Conservation (phyloP, 495 filamentous ascomycete genomes). For the Penicillium cosmopolitanum region DNA sequence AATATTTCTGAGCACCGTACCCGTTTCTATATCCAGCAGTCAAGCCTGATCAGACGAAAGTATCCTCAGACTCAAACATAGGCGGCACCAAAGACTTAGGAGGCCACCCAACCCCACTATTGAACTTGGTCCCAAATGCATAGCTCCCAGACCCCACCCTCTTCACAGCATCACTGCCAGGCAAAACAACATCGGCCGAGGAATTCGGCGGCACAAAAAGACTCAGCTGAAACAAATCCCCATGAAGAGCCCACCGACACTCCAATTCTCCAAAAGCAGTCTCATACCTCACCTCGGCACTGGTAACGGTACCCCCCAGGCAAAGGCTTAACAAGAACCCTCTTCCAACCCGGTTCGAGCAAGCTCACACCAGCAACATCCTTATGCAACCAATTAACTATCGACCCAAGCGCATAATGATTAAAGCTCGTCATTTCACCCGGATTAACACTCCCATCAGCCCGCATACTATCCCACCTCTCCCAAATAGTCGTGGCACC, state of each 20-base stretch:
- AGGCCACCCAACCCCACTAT: slow-evolving; percentile 22
- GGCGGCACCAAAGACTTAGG: slow-evolving; percentile 23
- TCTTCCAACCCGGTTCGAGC: slow-evolving; percentile 32
- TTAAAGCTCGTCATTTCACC: slow-evolving; percentile 61
- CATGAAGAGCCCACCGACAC: slow-evolving; percentile 26
- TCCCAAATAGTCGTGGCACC: slow-evolving; percentile 60
- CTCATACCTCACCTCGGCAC: slow-evolving; percentile 30
- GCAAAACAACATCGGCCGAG: slow-evolving; percentile 26
- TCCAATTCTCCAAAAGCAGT: slow-evolving; percentile 32
- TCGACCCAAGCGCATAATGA: slow-evolving; percentile 52
- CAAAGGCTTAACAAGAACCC: slow-evolving; percentile 27
- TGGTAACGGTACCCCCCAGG: slow-evolving; percentile 30
- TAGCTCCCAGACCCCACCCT: slow-evolving; percentile 30
- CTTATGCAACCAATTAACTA: slow-evolving; percentile 39
- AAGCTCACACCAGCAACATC: slow-evolving; percentile 28
- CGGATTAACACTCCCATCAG: slow-evolving; percentile 53
- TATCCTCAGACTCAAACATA: slow-evolving; percentile 15
- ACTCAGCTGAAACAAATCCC: slow-evolving; percentile 22
- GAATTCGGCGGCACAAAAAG: slow-evolving; percentile 37
- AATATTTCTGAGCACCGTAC: too few relatives aligned
- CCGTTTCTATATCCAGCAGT: too few relatives aligned
- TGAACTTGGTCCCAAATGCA: slow-evolving; percentile 12
- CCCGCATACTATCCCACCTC: slow-evolving; percentile 58
- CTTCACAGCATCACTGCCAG: slow-evolving; percentile 9
- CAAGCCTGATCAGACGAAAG: slow-evolving; percentile 5